These are phyloP conservation scores for Suillus hirtellus DNA, from an alignment of 768 basidiomycete species.

Conservation along the genomic window DNA sequence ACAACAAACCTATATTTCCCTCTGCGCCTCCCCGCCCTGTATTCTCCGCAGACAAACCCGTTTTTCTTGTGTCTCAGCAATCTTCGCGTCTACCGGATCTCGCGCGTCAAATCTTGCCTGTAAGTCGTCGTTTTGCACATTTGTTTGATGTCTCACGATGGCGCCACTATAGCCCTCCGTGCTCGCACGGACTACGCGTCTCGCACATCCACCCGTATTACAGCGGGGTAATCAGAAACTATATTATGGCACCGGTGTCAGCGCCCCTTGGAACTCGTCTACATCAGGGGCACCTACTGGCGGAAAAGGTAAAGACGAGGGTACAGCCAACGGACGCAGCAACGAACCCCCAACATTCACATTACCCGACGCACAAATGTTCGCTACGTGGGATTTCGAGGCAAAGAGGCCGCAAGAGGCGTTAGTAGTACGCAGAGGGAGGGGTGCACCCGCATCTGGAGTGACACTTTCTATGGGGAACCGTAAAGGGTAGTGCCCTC, in stretches of 20 bases:
- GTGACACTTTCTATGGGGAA: slow-evolving; percentile 19
- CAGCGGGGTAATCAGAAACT: slow-evolving; percentile 45
- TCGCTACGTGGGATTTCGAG: slow-evolving; percentile 53
- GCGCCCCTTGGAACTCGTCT: slow-evolving; percentile 48
- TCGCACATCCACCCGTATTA: slow-evolving; percentile 66
- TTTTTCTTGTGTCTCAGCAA: slow-evolving; percentile 66
- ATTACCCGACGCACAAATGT: slow-evolving; percentile 49
- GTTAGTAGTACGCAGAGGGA: slow-evolving; percentile 31
- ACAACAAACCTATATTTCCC: slow-evolving; percentile 37
- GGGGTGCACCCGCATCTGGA: slow-evolving; percentile 19
- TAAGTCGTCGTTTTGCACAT: slow-evolving; percentile 35
- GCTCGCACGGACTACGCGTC: slow-evolving; percentile 57
- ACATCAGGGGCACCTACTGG: slow-evolving; percentile 18
- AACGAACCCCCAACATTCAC: slow-evolving; percentile 32
- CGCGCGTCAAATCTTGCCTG: slow-evolving; percentile 65
- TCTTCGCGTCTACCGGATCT: slow-evolving; percentile 66
- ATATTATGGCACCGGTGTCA: slow-evolving; percentile 40
- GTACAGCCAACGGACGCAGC: slow-evolving; percentile 18
- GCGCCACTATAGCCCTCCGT: slow-evolving; percentile 47
- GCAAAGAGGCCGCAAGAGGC: slow-evolving; percentile 42
- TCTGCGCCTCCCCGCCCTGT: slow-evolving; percentile 38
- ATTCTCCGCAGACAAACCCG: slow-evolving; percentile 51
- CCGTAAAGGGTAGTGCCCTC: neutral
- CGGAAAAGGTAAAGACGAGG: slow-evolving; percentile 28
- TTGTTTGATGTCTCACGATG: neutral